Evolutionary conservation across 306 rosid species (phyloP).

Genomic region (Trichosanthes truncata): DNA sequence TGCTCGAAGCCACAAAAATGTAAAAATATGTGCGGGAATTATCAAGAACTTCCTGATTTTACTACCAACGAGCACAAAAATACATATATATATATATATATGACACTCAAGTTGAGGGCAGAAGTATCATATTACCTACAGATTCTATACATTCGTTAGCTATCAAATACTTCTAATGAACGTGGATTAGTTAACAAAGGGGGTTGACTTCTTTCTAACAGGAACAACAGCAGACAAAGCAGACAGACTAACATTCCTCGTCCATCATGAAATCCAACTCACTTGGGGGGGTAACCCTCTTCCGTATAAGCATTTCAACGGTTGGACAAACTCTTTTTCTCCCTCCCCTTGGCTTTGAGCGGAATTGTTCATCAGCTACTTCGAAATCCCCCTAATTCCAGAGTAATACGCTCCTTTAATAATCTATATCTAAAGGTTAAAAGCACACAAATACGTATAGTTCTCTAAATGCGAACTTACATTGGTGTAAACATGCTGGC

Average conservation of each 20-base stretch:
- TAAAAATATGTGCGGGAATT: too few species aligned
- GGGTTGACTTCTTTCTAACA: background rate
- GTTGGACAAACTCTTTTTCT: conserved; percentile 57
- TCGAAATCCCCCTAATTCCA: conserved; percentile 68
- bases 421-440: background rate
- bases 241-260: conserved; percentile 1
- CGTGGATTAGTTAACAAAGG: background rate
- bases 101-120: too few species aligned
- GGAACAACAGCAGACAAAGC: background rate
- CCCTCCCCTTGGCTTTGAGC: conserved; percentile 76
- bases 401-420: background rate
- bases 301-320: conserved; percentile 58
- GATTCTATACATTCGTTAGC: background rate
- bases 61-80: too few species aligned
- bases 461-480: conserved; percentile 30
- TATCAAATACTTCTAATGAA: background rate
- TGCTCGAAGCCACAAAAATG: too few species aligned
- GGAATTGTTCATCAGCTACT: conserved; percentile 57
- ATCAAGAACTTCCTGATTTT: too few species aligned
- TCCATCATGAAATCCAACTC: conserved; percentile 17
- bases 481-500: conserved; percentile 35
- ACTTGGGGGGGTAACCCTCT: conserved; percentile 61
- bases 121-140: background rate
- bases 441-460: too few species aligned
- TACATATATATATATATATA: too few species aligned